phyloP scores from a whole-genome alignment of 2,329 filamentous ascomycete species.

The Arachnomyces sp. region DNA sequence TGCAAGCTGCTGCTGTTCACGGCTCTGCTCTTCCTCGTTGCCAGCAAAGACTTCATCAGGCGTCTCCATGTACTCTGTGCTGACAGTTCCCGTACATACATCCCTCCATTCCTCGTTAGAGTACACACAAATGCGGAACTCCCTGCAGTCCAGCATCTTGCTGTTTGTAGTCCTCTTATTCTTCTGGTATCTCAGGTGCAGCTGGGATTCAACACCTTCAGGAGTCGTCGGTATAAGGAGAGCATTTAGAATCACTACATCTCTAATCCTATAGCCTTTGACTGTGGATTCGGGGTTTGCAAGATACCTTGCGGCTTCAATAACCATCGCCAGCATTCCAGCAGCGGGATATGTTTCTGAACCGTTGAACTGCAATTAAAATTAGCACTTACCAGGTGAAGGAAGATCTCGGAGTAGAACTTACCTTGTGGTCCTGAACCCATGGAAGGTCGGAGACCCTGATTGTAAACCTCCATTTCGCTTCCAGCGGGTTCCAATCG shows the following conservation, averaged over 20 bases:
- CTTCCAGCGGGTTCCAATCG: slow-evolving; percentile 18
- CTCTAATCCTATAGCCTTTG: slow-evolving; percentile 7
- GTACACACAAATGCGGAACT: too few species aligned
- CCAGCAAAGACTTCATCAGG: too few species aligned
- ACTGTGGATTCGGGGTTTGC: slow-evolving; percentile 8
- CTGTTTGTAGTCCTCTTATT: not conserved
- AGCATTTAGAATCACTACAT: not conserved
- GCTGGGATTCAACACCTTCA: not conserved
- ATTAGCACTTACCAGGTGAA: not conserved
- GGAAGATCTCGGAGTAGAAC: not conserved
- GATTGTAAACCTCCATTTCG: slow-evolving; percentile 42
- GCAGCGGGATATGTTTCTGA: slow-evolving; percentile 20
- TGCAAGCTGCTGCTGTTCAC: too few species aligned
- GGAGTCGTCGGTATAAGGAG: not conserved
- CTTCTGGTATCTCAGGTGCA: not conserved
- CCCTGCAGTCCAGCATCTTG: too few species aligned
- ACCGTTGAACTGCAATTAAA: slow-evolving; percentile 7
- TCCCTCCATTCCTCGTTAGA: too few species aligned
- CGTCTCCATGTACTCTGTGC: too few species aligned
- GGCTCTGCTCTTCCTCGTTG: too few species aligned
- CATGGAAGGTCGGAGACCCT: slow-evolving; percentile 30
- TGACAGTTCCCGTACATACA: too few species aligned
- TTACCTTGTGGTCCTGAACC: slow-evolving; percentile 40
- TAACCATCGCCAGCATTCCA: slow-evolving; percentile 17
- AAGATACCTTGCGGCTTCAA: slow-evolving; percentile 16